A percentile compares a stretch with the other conserved stretches of the same genome.
These are phyloP conservation scores for Avena atlantica DNA, from an alignment of 176 grass and related monocot genomes.

Conservation along the genomic window DNA sequence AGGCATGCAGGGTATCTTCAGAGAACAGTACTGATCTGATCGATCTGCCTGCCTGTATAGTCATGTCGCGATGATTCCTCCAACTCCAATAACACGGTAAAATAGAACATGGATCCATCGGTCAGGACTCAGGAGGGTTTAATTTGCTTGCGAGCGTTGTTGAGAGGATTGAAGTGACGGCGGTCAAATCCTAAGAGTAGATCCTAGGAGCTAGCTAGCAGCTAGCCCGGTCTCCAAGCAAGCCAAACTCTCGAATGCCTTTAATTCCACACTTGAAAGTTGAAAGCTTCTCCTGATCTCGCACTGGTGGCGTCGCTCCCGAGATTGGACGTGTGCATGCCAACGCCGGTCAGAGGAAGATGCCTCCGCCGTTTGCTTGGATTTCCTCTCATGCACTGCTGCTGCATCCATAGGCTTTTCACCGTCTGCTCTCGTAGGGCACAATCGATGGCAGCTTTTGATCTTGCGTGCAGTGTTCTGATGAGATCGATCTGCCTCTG, in stretches of 20 bases:
- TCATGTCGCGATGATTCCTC: slow-evolving; percentile 40
- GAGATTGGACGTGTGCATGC: slow-evolving; percentile 82
- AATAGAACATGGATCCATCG: not conserved
- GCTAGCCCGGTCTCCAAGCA: slow-evolving; percentile 21
- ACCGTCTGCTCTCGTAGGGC: not conserved
- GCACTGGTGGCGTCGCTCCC: slow-evolving; percentile 45
- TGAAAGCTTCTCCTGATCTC: not conserved
- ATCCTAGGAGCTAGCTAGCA: not conserved
- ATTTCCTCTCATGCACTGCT: slow-evolving; percentile 27
- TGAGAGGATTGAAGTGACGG: slow-evolving; percentile 53
- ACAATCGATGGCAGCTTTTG: not conserved
- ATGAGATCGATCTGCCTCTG: not conserved
- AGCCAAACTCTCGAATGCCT: not conserved
- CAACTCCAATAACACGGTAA: not conserved
- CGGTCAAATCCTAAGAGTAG: slow-evolving; percentile 9
- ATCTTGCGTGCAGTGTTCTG: not conserved
- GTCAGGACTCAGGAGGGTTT: not conserved
- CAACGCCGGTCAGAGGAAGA: slow-evolving; percentile 23
- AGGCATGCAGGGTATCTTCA: not conserved
- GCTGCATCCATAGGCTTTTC: not conserved
- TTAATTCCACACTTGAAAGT: not conserved
- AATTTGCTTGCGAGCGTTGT: slow-evolving; percentile 56
- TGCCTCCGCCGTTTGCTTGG: slow-evolving; percentile 28
- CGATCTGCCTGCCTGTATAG: slow-evolving; percentile 39
- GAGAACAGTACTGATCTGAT: slow-evolving; percentile 24